phyloP scores from a whole-genome alignment of 768 basidiomycete genomes.

The Tricholoma bakamatsutake region DNA sequence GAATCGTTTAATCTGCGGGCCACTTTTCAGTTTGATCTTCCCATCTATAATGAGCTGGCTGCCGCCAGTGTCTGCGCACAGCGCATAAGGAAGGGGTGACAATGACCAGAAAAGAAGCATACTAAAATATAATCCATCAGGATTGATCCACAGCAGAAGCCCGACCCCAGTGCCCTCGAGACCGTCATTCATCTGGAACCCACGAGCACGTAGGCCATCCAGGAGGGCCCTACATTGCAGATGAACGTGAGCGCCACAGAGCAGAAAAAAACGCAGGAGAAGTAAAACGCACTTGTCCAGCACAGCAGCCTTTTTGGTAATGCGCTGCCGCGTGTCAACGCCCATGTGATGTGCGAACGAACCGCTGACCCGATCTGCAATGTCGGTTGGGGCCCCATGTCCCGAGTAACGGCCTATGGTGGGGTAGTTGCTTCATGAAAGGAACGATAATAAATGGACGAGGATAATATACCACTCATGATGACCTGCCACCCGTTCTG shows the following conservation, averaged over 20 bases:
- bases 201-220: conserved; percentile 48
- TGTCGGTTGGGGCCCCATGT: conserved; percentile 39
- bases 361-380: conserved; percentile 44
- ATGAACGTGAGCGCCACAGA: neutral
- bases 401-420: conserved; percentile 38
- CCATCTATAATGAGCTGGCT: conserved; percentile 60
- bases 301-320: conserved; percentile 37
- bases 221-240: conserved; percentile 34
- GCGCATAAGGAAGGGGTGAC: neutral
- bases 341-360: conserved; percentile 37
- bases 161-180: conserved; percentile 46
- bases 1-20: conserved; percentile 41
- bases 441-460: neutral
- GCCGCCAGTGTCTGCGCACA: conserved; percentile 45
- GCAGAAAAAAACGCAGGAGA: neutral
- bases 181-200: conserved; percentile 52
- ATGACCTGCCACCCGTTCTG: conserved; percentile 15
- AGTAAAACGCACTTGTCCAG: conserved; percentile 43
- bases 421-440: neutral
- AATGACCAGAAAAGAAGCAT: neutral
- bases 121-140: conserved; percentile 39
- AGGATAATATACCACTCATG: conserved; percentile 21
- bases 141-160: conserved; percentile 39
- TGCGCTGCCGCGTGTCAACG: conserved; percentile 25
- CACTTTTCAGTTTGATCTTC: conserved; percentile 67